These are phyloP conservation scores for Penicillium cinerascens DNA, from an alignment of 495 filamentous ascomycete species.

Conservation along the genomic window DNA sequence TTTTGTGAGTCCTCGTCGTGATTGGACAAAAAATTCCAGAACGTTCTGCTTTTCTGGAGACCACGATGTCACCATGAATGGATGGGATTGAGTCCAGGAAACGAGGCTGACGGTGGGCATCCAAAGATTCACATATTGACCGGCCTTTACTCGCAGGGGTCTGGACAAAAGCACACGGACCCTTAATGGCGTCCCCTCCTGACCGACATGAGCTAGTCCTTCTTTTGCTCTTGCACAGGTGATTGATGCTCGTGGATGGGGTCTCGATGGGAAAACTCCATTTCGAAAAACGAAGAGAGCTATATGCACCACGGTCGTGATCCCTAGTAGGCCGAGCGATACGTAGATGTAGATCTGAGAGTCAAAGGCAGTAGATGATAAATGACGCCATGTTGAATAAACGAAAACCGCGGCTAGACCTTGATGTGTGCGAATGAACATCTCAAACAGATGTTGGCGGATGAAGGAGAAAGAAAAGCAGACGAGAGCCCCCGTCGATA, in stretches of 20 bases:
- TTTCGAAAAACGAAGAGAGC: conserved; percentile 6
- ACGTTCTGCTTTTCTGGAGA: conserved; percentile 16
- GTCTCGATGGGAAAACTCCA: conserved; percentile 1
- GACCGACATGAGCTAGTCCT: neutral
- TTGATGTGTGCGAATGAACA: conserved; percentile 23
- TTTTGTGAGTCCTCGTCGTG: conserved; percentile 21
- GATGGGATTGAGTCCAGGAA: conserved; percentile 27
- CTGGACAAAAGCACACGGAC: conserved; percentile 3
- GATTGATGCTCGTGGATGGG: conserved; percentile 7
- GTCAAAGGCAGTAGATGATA: conserved; percentile 6
- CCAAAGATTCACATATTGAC: conserved; percentile 26
- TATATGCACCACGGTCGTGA: neutral
- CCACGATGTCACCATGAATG: conserved; percentile 33
- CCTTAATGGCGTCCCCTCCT: conserved; percentile 4
- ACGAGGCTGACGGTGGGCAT: conserved; percentile 19
- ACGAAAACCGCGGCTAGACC: conserved; percentile 13
- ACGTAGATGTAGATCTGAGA: conserved; percentile 8
- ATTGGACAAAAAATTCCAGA: conserved; percentile 21
- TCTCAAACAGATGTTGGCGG: conserved; percentile 14
- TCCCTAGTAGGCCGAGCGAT: neutral
- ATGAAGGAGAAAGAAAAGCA: conserved; percentile 17
- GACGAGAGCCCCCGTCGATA: conserved; percentile 6
- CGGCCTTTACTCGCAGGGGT: conserved; percentile 17
- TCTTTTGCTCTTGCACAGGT: conserved; percentile 1
- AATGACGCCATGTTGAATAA: conserved; percentile 20